phyloP scores from a whole-genome alignment of 176 grass and related monocot genomes.

The Avena eriantha region DNA sequence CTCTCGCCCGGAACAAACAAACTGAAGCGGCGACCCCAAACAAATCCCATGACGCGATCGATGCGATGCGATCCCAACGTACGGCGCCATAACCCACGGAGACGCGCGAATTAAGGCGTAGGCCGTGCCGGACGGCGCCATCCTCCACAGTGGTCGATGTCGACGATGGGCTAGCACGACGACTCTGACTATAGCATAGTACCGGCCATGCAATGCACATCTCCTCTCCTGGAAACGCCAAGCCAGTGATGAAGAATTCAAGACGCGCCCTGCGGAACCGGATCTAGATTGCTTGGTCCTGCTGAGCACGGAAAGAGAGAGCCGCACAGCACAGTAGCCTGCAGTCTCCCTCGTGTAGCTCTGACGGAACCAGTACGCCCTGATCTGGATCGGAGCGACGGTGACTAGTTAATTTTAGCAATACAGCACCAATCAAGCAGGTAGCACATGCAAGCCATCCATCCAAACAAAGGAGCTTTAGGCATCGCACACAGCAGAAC shows the following conservation, averaged over 20 bases:
- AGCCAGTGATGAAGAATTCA: neutral
- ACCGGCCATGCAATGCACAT: neutral
- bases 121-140: no score
- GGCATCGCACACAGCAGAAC: neutral
- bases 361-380: neutral
- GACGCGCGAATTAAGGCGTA: constrained; percentile 11
- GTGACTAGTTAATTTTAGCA: neutral
- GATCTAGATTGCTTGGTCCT: neutral
- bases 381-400: neutral
- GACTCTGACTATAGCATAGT: neutral
- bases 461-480: neutral
- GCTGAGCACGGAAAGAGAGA: neutral
- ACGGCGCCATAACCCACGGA: neutral
- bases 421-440: neutral
- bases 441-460: neutral
- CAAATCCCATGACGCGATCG: neutral
- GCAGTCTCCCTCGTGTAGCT: constrained; percentile 27
- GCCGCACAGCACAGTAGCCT: neutral
- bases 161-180: neutral
- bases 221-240: neutral
- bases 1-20: no score
- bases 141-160: neutral
- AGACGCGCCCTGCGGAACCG: neutral
- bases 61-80: constrained; percentile 1
- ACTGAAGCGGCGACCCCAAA: neutral